These are phyloP conservation scores for Moniliophthora roreri DNA, from an alignment of 1,284 basidiomycete species.

Conservation along the genomic window DNA sequence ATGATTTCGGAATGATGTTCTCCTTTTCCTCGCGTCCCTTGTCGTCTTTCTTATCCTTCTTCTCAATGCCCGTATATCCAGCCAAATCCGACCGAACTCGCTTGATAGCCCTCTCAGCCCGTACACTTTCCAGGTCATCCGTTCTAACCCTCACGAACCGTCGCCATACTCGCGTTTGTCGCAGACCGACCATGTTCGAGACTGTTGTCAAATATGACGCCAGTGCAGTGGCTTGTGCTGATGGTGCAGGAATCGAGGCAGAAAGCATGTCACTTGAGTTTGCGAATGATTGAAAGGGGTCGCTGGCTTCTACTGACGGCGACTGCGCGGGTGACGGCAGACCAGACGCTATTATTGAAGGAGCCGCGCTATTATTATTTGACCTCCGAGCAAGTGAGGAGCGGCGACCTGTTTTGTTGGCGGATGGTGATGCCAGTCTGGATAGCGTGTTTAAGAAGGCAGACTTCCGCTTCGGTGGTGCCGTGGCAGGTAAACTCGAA, in stretches of 20 bases:
- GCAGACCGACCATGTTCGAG: constrained; percentile 64
- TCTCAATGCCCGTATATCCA: constrained; percentile 49
- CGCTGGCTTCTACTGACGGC: constrained; percentile 53
- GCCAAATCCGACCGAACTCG: constrained; percentile 84
- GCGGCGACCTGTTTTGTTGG: constrained; percentile 30
- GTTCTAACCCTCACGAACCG: constrained; percentile 83
- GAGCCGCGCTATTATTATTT: background rate
- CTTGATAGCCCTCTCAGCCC: constrained; percentile 85
- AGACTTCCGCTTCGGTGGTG: constrained; percentile 71
- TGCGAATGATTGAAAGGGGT: constrained; percentile 56
- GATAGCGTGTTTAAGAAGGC: constrained; percentile 81
- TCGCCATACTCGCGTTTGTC: constrained; percentile 74
- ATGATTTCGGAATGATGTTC: constrained; percentile 18
- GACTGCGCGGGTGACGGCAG: constrained; percentile 39
- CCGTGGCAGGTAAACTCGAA: constrained; percentile 40
- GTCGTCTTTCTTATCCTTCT: constrained; percentile 9
- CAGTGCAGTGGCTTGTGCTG: constrained; percentile 62
- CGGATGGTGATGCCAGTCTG: constrained; percentile 68
- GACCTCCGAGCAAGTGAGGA: background rate
- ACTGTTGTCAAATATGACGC: constrained; percentile 79
- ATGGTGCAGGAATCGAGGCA: constrained; percentile 27
- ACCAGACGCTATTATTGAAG: constrained; percentile 26
- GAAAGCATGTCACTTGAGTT: constrained; percentile 23
- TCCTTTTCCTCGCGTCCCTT: constrained; percentile 26
- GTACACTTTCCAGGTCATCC: constrained; percentile 84